Evolutionary conservation across 805 yeast genomes (phyloP), one percentile per base, ranked within the genome.

Genomic region (Sugiyamaella smithiae): DNA sequence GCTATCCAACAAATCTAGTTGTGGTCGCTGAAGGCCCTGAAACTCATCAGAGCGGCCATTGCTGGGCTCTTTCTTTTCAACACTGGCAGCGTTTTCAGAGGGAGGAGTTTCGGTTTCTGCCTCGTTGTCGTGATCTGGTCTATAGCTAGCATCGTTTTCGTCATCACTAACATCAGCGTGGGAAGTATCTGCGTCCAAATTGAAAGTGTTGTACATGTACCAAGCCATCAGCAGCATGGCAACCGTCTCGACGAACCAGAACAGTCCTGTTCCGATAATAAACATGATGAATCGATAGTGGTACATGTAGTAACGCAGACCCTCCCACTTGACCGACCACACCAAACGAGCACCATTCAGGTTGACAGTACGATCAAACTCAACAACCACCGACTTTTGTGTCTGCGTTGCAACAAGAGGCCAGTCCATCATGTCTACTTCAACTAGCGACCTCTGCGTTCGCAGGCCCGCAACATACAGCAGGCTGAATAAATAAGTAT

Each of bases 281-380:
- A 61, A 61, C 23, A 57, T 46, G 2, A 52, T 28, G 14, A 59
- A 5, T 8, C 57, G 45, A 45, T 58, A 57, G 16, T 63, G 51
- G 42, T 64, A 53, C 65, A 65, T 58, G 14, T 59, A 48, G 44
- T 59, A 65, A 17, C 68, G 54, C 7, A 65, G 25, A 12, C 68
- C 68, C 9, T 45, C 46, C 68, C 67, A 64, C 43, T 62, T 44
- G 16, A 60, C 66, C 4, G 50, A 37, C 58, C 59, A 61, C 5
- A 45, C 53, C 19, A 63, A 45, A 9, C 40, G 26, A 9, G 65
- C 64, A 8, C 43, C 42, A 38, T 53, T 53, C 2, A 63, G 28
- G 20, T 65, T 55, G 5, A 65, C 60, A 8, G 36, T 47, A 3
- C 60, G 51, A 40, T 61, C 63, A 12, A 63, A 37, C 38, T 55